These are phyloP conservation scores for Emergomyces orientalis DNA, from an alignment of 2,329 filamentous ascomycete genomes.

Conservation along the genomic window DNA sequence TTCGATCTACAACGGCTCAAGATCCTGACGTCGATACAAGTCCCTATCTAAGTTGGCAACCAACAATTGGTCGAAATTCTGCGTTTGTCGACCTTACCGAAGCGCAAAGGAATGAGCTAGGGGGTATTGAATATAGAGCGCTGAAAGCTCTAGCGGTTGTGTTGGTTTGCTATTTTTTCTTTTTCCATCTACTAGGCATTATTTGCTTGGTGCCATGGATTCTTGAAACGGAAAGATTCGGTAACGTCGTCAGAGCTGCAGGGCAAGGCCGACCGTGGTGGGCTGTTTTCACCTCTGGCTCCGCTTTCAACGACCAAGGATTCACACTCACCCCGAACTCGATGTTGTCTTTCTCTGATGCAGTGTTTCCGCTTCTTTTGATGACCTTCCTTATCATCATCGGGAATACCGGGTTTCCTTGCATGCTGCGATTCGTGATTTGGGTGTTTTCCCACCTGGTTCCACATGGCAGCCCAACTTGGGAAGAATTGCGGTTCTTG, in stretches of 20 bases:
- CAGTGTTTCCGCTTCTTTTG: constrained; percentile 64
- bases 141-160: constrained; percentile 76
- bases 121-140: constrained; percentile 91
- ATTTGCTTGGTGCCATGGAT: constrained; percentile 76
- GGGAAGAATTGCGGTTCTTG: constrained; percentile 84
- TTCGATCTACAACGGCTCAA: constrained; percentile 31
- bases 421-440: constrained; percentile 88
- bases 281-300: constrained; percentile 78
- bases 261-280: constrained; percentile 72
- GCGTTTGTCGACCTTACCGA: constrained; percentile 80
- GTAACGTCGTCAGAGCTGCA: constrained; percentile 50
- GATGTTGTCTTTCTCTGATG: constrained; percentile 78
- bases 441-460: constrained; percentile 65
- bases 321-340: constrained; percentile 87
- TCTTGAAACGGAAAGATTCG: constrained; percentile 52
- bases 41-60: constrained; percentile 90
- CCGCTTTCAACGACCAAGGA: constrained; percentile 90
- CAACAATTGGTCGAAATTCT: constrained; percentile 87
- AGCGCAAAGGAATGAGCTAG: constrained; percentile 87
- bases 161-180: constrained; percentile 68
- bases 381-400: constrained; percentile 84
- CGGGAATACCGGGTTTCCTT: constrained; percentile 90
- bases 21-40: constrained; percentile 43
- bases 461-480: constrained; percentile 58
- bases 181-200: constrained; percentile 70